Conservation (phyloP, 225 moss, liverwort and hornwort genomes). For the Bryum argenteum region DNA sequence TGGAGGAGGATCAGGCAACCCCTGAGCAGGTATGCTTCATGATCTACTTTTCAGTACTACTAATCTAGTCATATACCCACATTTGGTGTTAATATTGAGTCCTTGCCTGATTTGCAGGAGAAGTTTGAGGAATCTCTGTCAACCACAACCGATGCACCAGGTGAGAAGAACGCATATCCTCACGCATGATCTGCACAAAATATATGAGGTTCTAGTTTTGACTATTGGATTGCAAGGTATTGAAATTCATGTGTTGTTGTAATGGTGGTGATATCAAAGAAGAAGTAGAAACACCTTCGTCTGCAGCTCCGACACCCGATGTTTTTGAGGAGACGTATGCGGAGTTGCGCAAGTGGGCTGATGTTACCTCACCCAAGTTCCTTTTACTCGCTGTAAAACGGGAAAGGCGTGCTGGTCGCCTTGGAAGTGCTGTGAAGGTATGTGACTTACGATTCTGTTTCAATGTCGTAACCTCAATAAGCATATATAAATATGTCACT, state of each 20-base stretch:
- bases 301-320: slow-evolving; percentile 41
- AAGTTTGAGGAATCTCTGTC: slow-evolving; percentile 25
- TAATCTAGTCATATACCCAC: slow-evolving; percentile 5
- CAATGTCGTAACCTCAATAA: too few relatives aligned
- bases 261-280: slow-evolving; percentile 28
- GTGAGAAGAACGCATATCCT: slow-evolving; percentile 24
- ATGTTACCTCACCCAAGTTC: slow-evolving; percentile 67
- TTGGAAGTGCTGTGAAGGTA: slow-evolving; percentile 88
- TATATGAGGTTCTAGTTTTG: too few relatives aligned
- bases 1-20: slow-evolving; percentile 62
- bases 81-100: slow-evolving; percentile 23
- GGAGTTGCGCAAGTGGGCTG: slow-evolving; percentile 96
- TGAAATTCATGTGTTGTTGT: slow-evolving; percentile 10
- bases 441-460: not conserved
- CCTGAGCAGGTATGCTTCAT: slow-evolving; percentile 34
- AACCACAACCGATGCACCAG: slow-evolving; percentile 29
- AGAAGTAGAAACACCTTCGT: slow-evolving; percentile 35
- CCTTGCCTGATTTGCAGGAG: slow-evolving; percentile 39
- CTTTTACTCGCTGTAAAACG: slow-evolving; percentile 73
- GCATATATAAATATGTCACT: too few relatives aligned
- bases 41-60: slow-evolving; percentile 1
- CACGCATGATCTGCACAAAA: not conserved
- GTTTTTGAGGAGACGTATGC: slow-evolving; percentile 69
- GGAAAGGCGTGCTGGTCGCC: slow-evolving; percentile 78
- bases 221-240: not conserved